Conservation (phyloP, 176 grass and related monocot species). For the Avena eriantha region DNA sequence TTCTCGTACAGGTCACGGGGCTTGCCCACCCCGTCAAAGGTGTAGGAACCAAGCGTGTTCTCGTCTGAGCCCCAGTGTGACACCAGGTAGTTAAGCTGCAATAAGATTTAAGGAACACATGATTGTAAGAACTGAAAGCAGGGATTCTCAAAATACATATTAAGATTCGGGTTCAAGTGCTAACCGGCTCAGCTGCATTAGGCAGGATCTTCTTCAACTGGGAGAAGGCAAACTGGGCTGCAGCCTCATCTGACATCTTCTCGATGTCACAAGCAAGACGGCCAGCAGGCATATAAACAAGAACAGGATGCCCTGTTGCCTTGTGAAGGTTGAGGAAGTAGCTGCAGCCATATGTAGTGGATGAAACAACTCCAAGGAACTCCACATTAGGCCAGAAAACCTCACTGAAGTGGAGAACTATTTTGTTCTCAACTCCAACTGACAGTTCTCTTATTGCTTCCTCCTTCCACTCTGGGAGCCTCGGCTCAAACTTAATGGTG, state of each 20-base stretch:
- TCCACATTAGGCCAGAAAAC: constrained; percentile 99
- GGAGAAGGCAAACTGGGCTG: constrained; percentile 85
- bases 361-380: constrained; percentile 91
- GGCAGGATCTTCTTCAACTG: constrained; percentile 94
- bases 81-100: constrained; percentile 88
- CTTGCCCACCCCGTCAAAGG: constrained; percentile 79
- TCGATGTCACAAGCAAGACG: constrained; percentile 90
- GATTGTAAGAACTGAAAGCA: constrained; percentile 7
- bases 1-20: constrained; percentile 80
- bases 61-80: constrained; percentile 94
- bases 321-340: constrained; percentile 99
- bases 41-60: constrained; percentile 92
- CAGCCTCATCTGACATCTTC: constrained; percentile 87
- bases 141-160: not conserved
- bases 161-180: constrained; percentile 22
- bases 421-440: constrained; percentile 94
- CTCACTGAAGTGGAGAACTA: constrained; percentile 85
- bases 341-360: constrained; percentile 91
- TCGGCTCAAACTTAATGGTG: constrained; percentile 81
- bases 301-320: constrained; percentile 85
- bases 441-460: constrained; percentile 77
- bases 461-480: constrained; percentile 92
- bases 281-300: constrained; percentile 99
- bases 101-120: not conserved
- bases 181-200: constrained; percentile 82